These are phyloP conservation scores for Galerina sulciceps DNA, from an alignment of 768 basidiomycete species.

Conservation along the genomic window DNA sequence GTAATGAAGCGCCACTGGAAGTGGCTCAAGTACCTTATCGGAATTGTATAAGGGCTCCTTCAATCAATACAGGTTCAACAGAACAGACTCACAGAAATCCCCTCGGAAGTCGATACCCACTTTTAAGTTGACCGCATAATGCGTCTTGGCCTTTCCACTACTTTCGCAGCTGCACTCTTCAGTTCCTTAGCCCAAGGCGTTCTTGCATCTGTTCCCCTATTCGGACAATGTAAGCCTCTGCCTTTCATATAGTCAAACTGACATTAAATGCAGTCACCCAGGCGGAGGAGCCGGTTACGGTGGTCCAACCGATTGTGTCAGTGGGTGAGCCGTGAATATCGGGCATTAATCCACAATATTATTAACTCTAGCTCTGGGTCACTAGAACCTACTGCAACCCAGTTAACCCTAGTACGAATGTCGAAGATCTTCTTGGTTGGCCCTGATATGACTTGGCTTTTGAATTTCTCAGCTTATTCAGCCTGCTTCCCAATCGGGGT, in stretches of 20 bases:
- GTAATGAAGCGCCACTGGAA: too few species aligned
- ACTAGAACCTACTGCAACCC: neutral
- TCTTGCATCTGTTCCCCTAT: neutral
- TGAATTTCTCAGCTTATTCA: slow-evolving; percentile 2
- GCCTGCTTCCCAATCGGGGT: neutral
- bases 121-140: neutral
- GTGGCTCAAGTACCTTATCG: neutral
- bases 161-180: neutral
- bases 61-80: neutral
- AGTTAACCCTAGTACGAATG: neutral
- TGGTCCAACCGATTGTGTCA: neutral
- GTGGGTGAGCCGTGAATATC: neutral
- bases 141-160: neutral
- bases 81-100: too few species aligned
- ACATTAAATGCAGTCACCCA: neutral
- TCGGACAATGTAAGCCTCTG: neutral
- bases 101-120: neutral
- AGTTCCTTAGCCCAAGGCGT: neutral
- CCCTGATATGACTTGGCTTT: neutral
- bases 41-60: neutral
- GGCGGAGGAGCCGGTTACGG: neutral
- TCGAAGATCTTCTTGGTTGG: neutral
- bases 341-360: too few species aligned
- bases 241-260: neutral
- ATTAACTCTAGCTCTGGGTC: too few species aligned